A percentile compares a stretch with the other conserved stretches of the same genome.
These are phyloP conservation scores for Incumbomyces lentus DNA, from an alignment of 2,329 filamentous ascomycete genomes.

Conservation along the genomic window DNA sequence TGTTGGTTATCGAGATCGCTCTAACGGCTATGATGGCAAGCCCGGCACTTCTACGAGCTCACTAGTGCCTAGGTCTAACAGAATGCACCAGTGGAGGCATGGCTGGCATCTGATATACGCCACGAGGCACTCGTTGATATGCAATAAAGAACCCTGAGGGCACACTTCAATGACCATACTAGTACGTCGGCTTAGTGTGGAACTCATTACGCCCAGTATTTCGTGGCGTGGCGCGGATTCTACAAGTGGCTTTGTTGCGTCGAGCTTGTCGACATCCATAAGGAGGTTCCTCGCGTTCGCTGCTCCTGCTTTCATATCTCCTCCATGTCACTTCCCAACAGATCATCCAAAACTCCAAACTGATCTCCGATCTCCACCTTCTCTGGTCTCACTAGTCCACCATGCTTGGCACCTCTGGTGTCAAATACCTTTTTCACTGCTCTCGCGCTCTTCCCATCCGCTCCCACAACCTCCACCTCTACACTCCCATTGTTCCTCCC, in stretches of 20 bases:
- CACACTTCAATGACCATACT: too few species aligned
- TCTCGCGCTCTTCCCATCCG: conserved; percentile 12
- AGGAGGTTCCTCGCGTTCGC: background rate
- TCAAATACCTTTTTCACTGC: conserved; percentile 42
- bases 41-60: too few species aligned
- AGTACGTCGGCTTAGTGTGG: background rate
- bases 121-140: too few species aligned
- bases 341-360: conserved; percentile 45
- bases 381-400: conserved; percentile 53
- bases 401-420: conserved; percentile 39
- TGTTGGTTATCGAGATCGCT: background rate
- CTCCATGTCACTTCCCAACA: conserved; percentile 45
- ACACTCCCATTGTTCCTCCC: conserved; percentile 54
- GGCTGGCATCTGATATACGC: too few species aligned
- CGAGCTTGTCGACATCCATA: background rate
- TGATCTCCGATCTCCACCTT: conserved; percentile 50
- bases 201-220: background rate
- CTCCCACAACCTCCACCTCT: conserved; percentile 24
- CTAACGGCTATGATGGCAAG: too few species aligned
- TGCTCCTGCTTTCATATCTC: conserved; percentile 33
- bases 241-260: background rate
- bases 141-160: too few species aligned
- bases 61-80: too few species aligned
- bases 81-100: too few species aligned
- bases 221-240: background rate